Evolutionary conservation across 768 basidiomycete genomes (phyloP), one percentile per base, ranked within the genome.

Genomic region (Leccinum boreale): DNA sequence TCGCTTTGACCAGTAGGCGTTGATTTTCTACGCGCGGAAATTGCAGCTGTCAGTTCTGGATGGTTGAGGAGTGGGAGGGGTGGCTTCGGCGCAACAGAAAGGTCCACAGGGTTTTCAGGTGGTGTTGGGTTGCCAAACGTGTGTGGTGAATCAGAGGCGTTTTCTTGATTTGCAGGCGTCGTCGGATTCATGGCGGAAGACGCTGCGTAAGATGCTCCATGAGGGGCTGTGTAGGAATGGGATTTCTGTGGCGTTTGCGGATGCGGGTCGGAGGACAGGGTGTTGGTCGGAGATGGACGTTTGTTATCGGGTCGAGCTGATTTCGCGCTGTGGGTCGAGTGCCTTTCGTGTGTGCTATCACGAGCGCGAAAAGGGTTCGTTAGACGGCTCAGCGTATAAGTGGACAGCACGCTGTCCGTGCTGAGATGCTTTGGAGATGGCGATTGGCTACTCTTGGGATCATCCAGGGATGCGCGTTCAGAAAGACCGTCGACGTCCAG

Each of bases 51-150:
- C 45, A 74, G 53, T 36, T 70, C 69, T 28, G 75, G 74, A 58
- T 74, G 85, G 53, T 78, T 71, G 28, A 85, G 75, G 15, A 81
- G 75, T n/a, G 84, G 84, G 35, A 86, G 64, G 14, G 85, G 83
- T 9, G 85, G 84, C 4, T 71, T 77, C 29, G 73, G 66, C 66
- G 63, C 69, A 67, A 61, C 60, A 35, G 63, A 60, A 59, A 55
- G 62, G 39, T 58, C 62, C 19, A 62, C 58, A 51, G 57, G 50
- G 33, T 63, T 64, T 51, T 63, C 60, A 59, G 51, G 65, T 3
- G 75, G 76, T 19, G 78, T 76, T 7, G 70, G 71, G 33, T 71
- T 57, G 9, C 79, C 78, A 58, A 78, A 77, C 0, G 78, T 79
- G 55, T 65, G 72, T 10, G 78, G 78, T 23, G 78, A 78, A 61